These are phyloP conservation scores for Solanum bulbocastanum DNA, from an alignment of 257 asterid species.

Conservation along the genomic window DNA sequence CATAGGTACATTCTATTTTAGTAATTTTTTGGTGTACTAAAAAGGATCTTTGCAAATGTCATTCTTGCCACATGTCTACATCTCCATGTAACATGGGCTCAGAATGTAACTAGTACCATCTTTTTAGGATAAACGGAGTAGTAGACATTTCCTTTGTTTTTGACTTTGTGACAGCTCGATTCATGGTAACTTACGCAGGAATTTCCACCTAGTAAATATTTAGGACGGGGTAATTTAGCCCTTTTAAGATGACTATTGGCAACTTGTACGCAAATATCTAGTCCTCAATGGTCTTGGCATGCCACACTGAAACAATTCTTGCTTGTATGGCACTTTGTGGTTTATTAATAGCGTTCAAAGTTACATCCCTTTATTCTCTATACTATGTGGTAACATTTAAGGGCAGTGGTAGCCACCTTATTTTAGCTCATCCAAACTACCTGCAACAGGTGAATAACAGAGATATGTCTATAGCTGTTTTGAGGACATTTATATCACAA, in stretches of 20 bases:
- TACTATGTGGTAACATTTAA: background rate
- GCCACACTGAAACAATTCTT: background rate
- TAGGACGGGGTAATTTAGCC: background rate
- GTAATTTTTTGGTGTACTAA: background rate
- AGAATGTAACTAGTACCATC: background rate
- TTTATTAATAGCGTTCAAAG: background rate
- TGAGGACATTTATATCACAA: slow-evolving; percentile 67
- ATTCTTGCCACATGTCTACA: background rate
- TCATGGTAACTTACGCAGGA: background rate
- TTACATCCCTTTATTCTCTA: background rate
- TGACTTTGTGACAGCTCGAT: background rate
- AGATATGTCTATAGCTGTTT: slow-evolving; percentile 92
- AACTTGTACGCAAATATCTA: background rate
- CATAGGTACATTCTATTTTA: background rate
- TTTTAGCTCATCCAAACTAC: background rate
- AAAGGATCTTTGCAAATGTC: background rate
- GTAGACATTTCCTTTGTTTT: background rate
- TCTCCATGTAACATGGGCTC: background rate
- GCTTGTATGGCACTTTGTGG: background rate
- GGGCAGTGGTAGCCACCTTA: background rate
- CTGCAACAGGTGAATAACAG: slow-evolving; percentile 75
- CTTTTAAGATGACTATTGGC: background rate
- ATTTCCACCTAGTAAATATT: background rate
- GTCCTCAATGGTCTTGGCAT: background rate
- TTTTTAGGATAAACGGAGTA: background rate